Percentiles rank a stretch among this genome's conserved stretches.
Evolutionary conservation across 768 basidiomycete genomes (phyloP).

Genomic region (Leucocoprinus birnbaumii): DNA sequence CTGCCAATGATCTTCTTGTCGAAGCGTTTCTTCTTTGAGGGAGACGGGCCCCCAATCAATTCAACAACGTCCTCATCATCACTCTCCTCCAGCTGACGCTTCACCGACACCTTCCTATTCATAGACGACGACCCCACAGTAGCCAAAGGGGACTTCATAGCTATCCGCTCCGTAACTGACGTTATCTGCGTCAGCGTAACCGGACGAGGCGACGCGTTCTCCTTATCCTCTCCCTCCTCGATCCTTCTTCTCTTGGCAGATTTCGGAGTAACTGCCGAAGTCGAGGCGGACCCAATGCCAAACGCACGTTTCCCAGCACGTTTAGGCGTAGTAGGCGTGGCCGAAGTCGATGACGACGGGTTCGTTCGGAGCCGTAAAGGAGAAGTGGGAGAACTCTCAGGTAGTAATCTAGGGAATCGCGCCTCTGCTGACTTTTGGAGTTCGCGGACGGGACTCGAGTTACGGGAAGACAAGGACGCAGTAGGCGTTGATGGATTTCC

Average conservation of each 20-base stretch:
- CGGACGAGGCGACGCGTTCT: conserved; percentile 48
- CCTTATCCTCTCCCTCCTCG: conserved; percentile 47
- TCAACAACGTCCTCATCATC: conserved; percentile 28
- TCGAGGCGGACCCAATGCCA: conserved; percentile 21
- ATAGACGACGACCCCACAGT: conserved; percentile 12
- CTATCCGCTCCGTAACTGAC: conserved; percentile 46
- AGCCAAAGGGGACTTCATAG: conserved; percentile 28
- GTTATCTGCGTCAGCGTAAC: conserved; percentile 18
- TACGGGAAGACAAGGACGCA: background rate
- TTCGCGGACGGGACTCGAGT: background rate
- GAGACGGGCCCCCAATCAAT: conserved; percentile 16
- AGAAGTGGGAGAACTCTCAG: conserved; percentile 1
- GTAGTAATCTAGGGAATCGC: background rate
- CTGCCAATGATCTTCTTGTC: background rate
- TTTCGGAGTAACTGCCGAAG: conserved; percentile 15
- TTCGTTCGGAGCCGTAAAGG: conserved; percentile 1
- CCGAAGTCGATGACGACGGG: background rate
- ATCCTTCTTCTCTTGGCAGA: conserved; percentile 26
- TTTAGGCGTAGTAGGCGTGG: conserved; percentile 12
- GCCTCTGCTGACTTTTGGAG: background rate
- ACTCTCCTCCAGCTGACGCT: conserved; percentile 35
- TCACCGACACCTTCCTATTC: conserved; percentile 17
- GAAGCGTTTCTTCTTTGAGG: conserved; percentile 18
- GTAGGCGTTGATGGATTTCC: conserved; percentile 2
- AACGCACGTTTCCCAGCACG: conserved; percentile 6